A percentile compares a stretch with the other conserved stretches of the same genome.
phyloP scores from a whole-genome alignment of 306 rosid genomes.

The Pueraria montana region DNA sequence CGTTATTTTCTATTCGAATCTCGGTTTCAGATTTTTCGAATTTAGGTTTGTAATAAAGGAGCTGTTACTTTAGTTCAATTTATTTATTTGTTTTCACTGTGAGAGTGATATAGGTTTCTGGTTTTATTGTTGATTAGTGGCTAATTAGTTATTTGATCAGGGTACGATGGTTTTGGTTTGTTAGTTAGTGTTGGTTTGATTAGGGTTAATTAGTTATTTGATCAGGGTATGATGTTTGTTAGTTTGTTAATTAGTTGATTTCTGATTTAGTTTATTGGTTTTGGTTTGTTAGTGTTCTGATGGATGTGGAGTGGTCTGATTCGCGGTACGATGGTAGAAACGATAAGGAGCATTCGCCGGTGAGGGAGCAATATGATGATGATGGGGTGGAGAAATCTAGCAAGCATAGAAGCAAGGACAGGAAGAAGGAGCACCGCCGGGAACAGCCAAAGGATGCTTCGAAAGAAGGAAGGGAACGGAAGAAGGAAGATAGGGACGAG shows the following conservation, averaged over 20 bases:
- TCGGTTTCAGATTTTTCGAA: slow-evolving; percentile 17
- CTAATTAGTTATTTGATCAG: neutral
- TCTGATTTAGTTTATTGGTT: neutral
- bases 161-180: neutral
- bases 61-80: neutral
- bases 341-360: slow-evolving; percentile 58
- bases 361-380: slow-evolving; percentile 59
- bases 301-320: slow-evolving; percentile 74
- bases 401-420: slow-evolving; percentile 77
- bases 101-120: neutral
- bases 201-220: neutral
- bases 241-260: neutral
- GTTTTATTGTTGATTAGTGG: neutral
- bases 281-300: slow-evolving; percentile 44
- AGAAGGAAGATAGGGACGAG: slow-evolving; percentile 81
- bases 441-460: slow-evolving; percentile 60
- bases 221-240: neutral
- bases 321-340: slow-evolving; percentile 61
- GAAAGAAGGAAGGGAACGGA: slow-evolving; percentile 73
- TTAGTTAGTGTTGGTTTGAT: neutral
- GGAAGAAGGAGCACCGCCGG: slow-evolving; percentile 77
- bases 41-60: neutral
- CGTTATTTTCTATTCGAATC: neutral
- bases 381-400: slow-evolving; percentile 63
- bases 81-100: neutral